phyloP scores from a whole-genome alignment of 2,329 filamentous ascomycete genomes.

The Mariannaea elegans region DNA sequence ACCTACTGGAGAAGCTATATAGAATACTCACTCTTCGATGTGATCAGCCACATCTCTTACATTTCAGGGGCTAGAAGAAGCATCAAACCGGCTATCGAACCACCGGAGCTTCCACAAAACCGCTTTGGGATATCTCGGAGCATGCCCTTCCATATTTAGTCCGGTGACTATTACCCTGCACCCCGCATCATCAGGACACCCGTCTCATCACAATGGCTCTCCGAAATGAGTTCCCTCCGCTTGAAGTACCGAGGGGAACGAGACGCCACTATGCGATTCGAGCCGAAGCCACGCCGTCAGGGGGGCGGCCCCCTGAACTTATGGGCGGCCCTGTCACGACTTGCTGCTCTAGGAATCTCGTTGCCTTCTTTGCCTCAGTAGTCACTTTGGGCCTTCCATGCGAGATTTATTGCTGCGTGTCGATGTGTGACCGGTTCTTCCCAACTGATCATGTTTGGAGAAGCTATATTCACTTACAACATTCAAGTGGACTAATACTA shows the following conservation, averaged over 20 bases:
- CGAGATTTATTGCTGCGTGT: not conserved
- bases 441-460: not conserved
- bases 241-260: constrained; percentile 26
- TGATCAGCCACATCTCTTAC: not conserved
- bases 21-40: not conserved
- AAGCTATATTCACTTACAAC: not conserved
- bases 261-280: constrained; percentile 28
- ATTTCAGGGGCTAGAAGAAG: constrained; percentile 3
- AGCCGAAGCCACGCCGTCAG: constrained; percentile 20
- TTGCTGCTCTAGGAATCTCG: not conserved
- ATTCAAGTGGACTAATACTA: not conserved
- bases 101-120: constrained; percentile 18
- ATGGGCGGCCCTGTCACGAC: too few relatives aligned
- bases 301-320: constrained; percentile 9
- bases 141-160: constrained; percentile 35
- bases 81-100: constrained; percentile 22
- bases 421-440: not conserved
- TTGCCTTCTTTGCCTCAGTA: not conserved
- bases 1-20: not conserved
- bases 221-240: too few relatives aligned
- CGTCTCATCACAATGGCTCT: constrained; percentile 10
- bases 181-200: constrained; percentile 30
- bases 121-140: constrained; percentile 38
- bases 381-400: not conserved
- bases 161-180: constrained; percentile 20